Conservation (phyloP, 169 alveolate species). For the Cryptosporidium parvum region DNA sequence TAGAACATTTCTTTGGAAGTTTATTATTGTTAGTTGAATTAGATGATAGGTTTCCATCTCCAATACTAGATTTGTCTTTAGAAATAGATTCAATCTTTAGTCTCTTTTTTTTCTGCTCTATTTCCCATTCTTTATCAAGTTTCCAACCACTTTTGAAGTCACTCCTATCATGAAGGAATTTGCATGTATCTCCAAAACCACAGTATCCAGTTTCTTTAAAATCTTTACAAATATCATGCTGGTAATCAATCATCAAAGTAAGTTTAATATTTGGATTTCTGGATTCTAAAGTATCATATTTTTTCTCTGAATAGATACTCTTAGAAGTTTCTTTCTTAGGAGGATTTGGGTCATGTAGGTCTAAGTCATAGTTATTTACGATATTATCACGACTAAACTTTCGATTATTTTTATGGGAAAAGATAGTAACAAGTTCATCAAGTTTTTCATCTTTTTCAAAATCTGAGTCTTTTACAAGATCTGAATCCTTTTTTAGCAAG, state of each 20-base stretch:
- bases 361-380: constrained; percentile 1
- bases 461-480: neutral
- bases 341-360: constrained; percentile 1
- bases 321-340: neutral
- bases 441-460: neutral
- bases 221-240: constrained; percentile 97
- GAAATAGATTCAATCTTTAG: constrained; percentile 24
- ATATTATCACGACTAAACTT: constrained; percentile 24
- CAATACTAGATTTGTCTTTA: constrained; percentile 65
- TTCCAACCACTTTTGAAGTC: constrained; percentile 97
- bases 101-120: constrained; percentile 85
- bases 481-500: neutral
- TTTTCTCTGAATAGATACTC: neutral
- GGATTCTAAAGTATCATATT: constrained; percentile 27
- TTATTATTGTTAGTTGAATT: constrained; percentile 52
- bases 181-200: constrained; percentile 97
- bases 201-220: constrained; percentile 98
- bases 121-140: constrained; percentile 93
- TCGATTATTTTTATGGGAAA: neutral
- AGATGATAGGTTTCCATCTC: constrained; percentile 81
- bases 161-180: constrained; percentile 96
- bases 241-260: constrained; percentile 94
- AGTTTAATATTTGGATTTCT: constrained; percentile 88
- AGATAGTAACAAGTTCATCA: neutral
- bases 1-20: constrained; percentile 85